Base-by-base conservation (phyloP, 768 basidiomycete species). In the Fomitopsis pulvina region DNA sequence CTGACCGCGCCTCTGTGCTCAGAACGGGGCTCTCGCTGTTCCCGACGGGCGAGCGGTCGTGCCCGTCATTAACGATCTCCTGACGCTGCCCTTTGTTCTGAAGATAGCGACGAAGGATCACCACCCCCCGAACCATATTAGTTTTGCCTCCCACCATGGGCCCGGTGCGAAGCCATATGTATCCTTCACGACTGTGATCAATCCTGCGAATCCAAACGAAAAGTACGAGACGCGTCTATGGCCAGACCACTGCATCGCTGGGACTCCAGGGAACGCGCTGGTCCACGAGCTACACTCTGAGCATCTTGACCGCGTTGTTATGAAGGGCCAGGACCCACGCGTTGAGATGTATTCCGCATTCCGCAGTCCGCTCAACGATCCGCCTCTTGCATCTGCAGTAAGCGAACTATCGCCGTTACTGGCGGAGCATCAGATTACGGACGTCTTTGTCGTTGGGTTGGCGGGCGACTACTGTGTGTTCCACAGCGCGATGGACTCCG, bases 311-410 rank as follows among this genome's bases (percentile, higher is more conserved):
- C 65, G 69, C 9, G 65, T 80, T 32, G 63, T 77, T 14, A 64
- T 66, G 49, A 83, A 83, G 69, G 87, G 85, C 34, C 70, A 63
- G 4, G 68, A 88, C 52, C 63, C 62, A 1, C 71, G 69, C 27
- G 72, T 90, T 56, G 90, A 92, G 61, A 81, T 81, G 38, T 92
- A 92, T 60, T 87, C 85, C n/a, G 88, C 84, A 1, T 92, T 92
- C 59, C 55, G 58, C 30, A 45, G 58, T 45, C 63, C 63, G 48
- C 56, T 64, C 52, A 53, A 54, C 52, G 73, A 70, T 41, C 80
- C 83, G 57, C 73, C 77, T 38, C 77, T 79, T 71, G 71, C 69
- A 22, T 67, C 70, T 48, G 53, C 68, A 45, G 62, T 68, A 49
- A 81, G 79, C 8, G 70, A 71, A 6, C 73, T 85, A n/a, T 71